A percentile compares a stretch with the other conserved stretches of the same genome.
Evolutionary conservation across 352 stramenopile species (phyloP).

Genomic region (Phytopythium chamaehyphon): DNA sequence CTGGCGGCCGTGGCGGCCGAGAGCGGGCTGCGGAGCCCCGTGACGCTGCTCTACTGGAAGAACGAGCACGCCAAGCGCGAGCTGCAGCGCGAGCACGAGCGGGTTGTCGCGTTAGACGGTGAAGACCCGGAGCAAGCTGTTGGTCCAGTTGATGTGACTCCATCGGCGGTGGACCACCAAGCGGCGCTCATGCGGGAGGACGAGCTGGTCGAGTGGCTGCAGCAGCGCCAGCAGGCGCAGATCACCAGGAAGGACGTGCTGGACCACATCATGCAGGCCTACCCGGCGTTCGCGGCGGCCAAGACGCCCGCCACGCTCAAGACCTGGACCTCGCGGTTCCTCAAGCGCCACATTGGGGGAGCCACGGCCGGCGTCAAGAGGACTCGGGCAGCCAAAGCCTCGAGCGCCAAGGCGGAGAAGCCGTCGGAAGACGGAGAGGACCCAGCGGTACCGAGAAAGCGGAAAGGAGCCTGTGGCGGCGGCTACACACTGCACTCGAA

Average conservation of each 20-base stretch:
- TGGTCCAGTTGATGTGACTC: too few species aligned
- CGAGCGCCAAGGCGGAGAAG: not conserved
- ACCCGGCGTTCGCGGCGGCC: slow-evolving; percentile 51
- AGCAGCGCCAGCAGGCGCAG: slow-evolving; percentile 29
- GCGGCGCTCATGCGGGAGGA: slow-evolving; percentile 21
- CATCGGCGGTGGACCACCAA: slow-evolving; percentile 6
- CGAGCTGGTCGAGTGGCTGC: slow-evolving; percentile 52
- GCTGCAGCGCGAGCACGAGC: slow-evolving; percentile 3
- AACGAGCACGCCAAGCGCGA: slow-evolving; percentile 31
- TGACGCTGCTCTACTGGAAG: slow-evolving; percentile 63
- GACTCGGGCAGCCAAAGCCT: not conserved
- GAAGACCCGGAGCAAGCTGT: too few species aligned
- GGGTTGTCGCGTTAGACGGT: not conserved
- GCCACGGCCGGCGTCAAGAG: not conserved
- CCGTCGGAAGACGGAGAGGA: not conserved
- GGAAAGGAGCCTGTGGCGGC: slow-evolving; percentile 29
- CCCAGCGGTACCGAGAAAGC: slow-evolving; percentile 23
- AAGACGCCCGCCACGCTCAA: slow-evolving; percentile 55
- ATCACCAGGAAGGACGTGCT: slow-evolving; percentile 67
- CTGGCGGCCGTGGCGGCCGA: slow-evolving; percentile 34
- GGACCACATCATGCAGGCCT: slow-evolving; percentile 41
- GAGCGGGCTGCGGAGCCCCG: slow-evolving; percentile 46
- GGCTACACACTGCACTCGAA: slow-evolving; percentile 73
- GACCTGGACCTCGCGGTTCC: slow-evolving; percentile 56
- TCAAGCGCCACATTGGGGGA: slow-evolving; percentile 53